phyloP scores from a whole-genome alignment of 2,329 filamentous ascomycete species.

The Atkinsonella hypoxylon region DNA sequence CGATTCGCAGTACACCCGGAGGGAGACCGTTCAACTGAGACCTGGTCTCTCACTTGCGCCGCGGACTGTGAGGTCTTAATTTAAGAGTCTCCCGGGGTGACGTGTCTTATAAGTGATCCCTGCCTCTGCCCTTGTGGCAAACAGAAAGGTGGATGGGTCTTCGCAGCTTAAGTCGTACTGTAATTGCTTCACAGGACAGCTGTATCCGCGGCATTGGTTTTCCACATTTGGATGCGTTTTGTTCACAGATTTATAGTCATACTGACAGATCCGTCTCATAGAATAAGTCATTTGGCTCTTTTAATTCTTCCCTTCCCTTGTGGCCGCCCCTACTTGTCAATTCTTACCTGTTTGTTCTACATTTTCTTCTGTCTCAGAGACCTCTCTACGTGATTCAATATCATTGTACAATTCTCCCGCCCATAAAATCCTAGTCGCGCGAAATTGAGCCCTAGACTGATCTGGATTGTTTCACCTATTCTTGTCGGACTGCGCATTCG shows the following conservation, averaged over 20 bases:
- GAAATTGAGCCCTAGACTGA: no score
- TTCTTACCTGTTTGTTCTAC: neutral
- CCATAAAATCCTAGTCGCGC: no score
- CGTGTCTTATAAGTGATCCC: neutral
- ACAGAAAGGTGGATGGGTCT: neutral
- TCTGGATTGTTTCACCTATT: no score
- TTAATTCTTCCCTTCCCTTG: neutral
- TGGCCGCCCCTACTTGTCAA: neutral
- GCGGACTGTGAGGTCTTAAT: no score
- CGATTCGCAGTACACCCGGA: neutral
- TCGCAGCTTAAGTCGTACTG: neutral
- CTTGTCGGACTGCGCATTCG: neutral
- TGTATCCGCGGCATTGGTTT: neutral
- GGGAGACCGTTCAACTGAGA: no score
- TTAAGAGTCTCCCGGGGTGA: no score
- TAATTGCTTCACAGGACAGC: neutral
- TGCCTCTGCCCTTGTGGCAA: neutral
- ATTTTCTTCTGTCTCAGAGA: neutral
- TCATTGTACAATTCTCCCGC: no score
- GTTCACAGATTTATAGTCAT: neutral
- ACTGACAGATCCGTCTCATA: neutral
- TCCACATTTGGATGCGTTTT: neutral
- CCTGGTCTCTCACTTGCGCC: no score
- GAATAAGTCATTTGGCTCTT: neutral
- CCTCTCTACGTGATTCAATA: no score